Evolutionary conservation across 108 stramenopile genomes (phyloP), one percentile per base, ranked within the genome.

Genomic region (Chaetoceros tenuissimus): DNA sequence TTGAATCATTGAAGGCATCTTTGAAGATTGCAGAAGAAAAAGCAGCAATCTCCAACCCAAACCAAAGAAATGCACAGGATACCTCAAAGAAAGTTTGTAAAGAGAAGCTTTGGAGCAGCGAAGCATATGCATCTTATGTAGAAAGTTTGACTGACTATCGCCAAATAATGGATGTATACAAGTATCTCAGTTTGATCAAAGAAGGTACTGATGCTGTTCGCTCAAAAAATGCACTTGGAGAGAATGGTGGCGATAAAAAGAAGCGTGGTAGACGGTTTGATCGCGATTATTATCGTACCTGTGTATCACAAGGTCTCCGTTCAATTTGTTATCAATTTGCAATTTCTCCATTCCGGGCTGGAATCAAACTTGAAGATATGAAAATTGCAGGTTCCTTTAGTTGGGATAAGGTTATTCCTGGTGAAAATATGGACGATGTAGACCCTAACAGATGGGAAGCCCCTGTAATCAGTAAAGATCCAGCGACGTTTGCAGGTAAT

Each of bases 181-280:
- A 63, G 13, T 94, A 86, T 61, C 74, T 94, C 22, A 71, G 60
- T 53, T 63, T 94, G 10, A 69, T 94, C 46, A 74, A 83, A 57
- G 92, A 94, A 61, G 92, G 92, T 19, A 94, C 85, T 50, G 82
- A 82, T 54, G 82, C 86, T 13, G 81, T 94, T 63, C 70, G 69
- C 28, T 75, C 68, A 40, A 89, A 87, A 48, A 73, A 75, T 57
- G 55, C 64, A 54, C 74, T 75, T 0, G 25, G 21, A 8, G 27
- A 59, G 2, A 59, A 51, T n/a, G 64, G 62, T 22, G 53, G 54
- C 23, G 63, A 78, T 44, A 67, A 67, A 28, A 75, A 72, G 51
- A 81, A 82, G 53, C 73, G 85, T 5, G 84, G 84, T 57, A 79
- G 86, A 29, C 67, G 87, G 23, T 86, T 87, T 50, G 84, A 94